These are phyloP conservation scores for Copromyces sp. DNA, from an alignment of 495 filamentous ascomycete genomes.

Conservation along the genomic window DNA sequence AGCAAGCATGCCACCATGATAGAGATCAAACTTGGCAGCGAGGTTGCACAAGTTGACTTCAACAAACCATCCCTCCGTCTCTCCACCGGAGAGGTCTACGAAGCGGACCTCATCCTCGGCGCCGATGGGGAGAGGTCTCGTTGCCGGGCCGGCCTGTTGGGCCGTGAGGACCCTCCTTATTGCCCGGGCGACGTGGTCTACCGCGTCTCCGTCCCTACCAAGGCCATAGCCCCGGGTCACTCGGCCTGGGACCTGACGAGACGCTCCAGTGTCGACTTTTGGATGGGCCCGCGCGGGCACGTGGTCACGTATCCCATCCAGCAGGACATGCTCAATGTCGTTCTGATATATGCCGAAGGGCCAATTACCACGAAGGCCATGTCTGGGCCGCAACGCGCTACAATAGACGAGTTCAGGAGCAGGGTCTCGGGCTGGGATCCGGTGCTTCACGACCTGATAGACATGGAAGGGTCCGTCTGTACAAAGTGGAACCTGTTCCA, in stretches of 20 bases:
- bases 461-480: background rate
- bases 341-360: background rate
- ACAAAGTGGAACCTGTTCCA: constrained; percentile 8
- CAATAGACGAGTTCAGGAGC: background rate
- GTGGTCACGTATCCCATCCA: constrained; percentile 1
- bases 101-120: constrained; percentile 42
- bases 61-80: constrained; percentile 12
- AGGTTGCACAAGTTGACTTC: constrained; percentile 22
- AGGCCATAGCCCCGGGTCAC: background rate
- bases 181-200: constrained; percentile 4
- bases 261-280: constrained; percentile 1
- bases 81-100: constrained; percentile 16
- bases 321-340: constrained; percentile 4
- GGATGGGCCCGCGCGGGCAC: constrained; percentile 5
- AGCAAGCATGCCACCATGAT: constrained; percentile 36
- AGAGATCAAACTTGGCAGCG: constrained; percentile 32
- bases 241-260: constrained; percentile 3
- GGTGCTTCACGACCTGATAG: background rate
- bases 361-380: background rate
- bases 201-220: constrained; percentile 1
- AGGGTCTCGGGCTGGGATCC: constrained; percentile 3
- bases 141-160: constrained; percentile 35
- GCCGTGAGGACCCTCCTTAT: constrained; percentile 26
- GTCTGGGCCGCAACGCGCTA: background rate
- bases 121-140: constrained; percentile 46